Evolutionary conservation across 179 eudicot species (phyloP).

Genomic region (Beta macrorhiza): DNA sequence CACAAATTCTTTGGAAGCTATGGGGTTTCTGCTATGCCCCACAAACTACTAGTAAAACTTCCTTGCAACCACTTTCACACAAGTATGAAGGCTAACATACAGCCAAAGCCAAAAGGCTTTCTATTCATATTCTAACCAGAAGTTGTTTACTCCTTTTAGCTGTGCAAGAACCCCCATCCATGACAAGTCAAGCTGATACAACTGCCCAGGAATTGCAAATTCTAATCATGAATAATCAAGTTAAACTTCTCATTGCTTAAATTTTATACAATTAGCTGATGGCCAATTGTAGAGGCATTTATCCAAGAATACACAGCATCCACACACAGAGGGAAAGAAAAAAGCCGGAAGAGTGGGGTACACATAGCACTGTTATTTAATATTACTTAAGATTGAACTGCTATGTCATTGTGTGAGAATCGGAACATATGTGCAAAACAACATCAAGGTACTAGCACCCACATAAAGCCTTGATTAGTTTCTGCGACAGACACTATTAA

Average conservation of each 20-base stretch:
- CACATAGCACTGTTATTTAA: not conserved
- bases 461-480: not conserved
- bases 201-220: not conserved
- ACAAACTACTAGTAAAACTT: not conserved
- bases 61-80: not conserved
- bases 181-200: too few relatives aligned
- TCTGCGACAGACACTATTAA: not conserved
- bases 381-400: not conserved
- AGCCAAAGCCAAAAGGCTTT: not conserved
- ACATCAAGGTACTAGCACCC: not conserved
- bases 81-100: not conserved
- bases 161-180: too few relatives aligned
- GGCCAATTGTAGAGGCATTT: not conserved
- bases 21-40: not conserved
- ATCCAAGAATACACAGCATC: not conserved
- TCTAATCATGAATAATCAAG: not conserved
- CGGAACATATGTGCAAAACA: not conserved
- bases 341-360: not conserved
- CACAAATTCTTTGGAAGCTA: not conserved
- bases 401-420: not conserved
- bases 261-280: not conserved
- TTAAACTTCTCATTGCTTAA: not conserved
- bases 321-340: not conserved
- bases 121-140: not conserved
- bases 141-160: too few relatives aligned